These are phyloP conservation scores for Mycena chlorophos DNA, from an alignment of 768 basidiomycete species.

Conservation along the genomic window DNA sequence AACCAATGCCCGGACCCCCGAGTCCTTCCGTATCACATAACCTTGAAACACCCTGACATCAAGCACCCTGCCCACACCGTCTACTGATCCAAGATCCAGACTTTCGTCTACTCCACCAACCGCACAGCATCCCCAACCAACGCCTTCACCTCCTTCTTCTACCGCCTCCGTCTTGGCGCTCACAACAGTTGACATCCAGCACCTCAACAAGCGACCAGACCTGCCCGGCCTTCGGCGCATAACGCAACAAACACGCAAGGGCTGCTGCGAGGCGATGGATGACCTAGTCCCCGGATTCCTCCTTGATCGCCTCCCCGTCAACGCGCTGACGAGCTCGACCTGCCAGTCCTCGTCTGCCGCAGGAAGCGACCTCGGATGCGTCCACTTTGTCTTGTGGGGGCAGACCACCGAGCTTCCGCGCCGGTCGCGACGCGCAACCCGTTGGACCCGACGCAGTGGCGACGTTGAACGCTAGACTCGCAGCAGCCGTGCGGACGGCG, in stretches of 20 bases:
- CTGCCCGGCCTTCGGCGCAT: constrained; percentile 70
- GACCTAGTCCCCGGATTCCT: constrained; percentile 75
- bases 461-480: constrained; percentile 79
- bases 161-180: constrained; percentile 58
- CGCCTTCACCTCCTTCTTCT: constrained; percentile 65
- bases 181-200: constrained; percentile 60
- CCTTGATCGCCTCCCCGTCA: constrained; percentile 80
- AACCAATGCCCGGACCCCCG: too few relatives aligned
- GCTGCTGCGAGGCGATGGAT: constrained; percentile 84
- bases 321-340: constrained; percentile 76
- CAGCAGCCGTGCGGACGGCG: constrained; percentile 72
- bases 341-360: constrained; percentile 80
- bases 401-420: constrained; percentile 24
- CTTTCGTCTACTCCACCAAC: background rate
- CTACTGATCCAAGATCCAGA: too few relatives aligned
- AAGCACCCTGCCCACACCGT: too few relatives aligned
- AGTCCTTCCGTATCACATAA: too few relatives aligned
- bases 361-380: constrained; percentile 33
- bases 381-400: constrained; percentile 29
- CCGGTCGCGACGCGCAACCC: constrained; percentile 48
- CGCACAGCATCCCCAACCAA: constrained; percentile 64
- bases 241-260: constrained; percentile 70
- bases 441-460: constrained; percentile 68
- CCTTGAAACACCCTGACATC: too few relatives aligned
- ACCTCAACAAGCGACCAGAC: constrained; percentile 65